Evolutionary conservation across 2,329 filamentous ascomycete genomes (phyloP).

Genomic region (Harringtonia aguacate): DNA sequence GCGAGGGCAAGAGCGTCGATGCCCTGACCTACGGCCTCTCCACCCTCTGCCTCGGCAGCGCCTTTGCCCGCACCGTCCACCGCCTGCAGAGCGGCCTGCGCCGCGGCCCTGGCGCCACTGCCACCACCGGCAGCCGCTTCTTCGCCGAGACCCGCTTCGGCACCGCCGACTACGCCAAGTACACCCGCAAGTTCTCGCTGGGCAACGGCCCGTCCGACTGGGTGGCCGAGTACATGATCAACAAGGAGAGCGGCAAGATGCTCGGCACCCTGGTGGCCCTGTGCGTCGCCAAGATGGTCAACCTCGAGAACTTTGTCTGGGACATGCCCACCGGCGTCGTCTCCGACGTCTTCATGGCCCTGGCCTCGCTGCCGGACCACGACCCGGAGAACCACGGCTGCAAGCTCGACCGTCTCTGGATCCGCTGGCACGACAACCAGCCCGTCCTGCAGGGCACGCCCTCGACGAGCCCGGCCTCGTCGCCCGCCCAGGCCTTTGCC

Average conservation of each 20-base stretch:
- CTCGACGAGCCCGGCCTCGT: conserved; percentile 6
- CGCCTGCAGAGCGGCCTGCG: conserved; percentile 17
- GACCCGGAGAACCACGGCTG: conserved; percentile 46
- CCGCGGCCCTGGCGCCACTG: neutral
- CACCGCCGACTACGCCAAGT: conserved; percentile 64
- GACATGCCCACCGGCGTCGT: conserved; percentile 82
- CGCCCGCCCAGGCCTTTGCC: neutral
- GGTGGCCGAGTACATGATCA: conserved; percentile 74
- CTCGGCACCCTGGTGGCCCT: conserved; percentile 72
- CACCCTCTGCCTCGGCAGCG: conserved; percentile 61
- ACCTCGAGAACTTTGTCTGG: conserved; percentile 75
- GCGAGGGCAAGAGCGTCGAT: conserved; percentile 64
- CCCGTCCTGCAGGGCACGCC: conserved; percentile 20
- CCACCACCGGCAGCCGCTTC: neutral
- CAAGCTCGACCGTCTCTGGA: conserved; percentile 64
- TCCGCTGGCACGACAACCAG: conserved; percentile 73
- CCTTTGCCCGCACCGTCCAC: conserved; percentile 28
- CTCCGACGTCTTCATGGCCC: conserved; percentile 69
- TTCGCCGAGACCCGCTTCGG: conserved; percentile 16
- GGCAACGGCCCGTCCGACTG: conserved; percentile 72
- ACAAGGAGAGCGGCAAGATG: conserved; percentile 79
- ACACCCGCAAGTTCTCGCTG: conserved; percentile 71
- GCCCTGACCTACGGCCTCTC: conserved; percentile 74
- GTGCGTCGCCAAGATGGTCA: conserved; percentile 70
- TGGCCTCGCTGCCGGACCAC: conserved; percentile 58